These are phyloP conservation scores for Xylaria castorea DNA, from an alignment of 495 filamentous ascomycete species.

Conservation along the genomic window DNA sequence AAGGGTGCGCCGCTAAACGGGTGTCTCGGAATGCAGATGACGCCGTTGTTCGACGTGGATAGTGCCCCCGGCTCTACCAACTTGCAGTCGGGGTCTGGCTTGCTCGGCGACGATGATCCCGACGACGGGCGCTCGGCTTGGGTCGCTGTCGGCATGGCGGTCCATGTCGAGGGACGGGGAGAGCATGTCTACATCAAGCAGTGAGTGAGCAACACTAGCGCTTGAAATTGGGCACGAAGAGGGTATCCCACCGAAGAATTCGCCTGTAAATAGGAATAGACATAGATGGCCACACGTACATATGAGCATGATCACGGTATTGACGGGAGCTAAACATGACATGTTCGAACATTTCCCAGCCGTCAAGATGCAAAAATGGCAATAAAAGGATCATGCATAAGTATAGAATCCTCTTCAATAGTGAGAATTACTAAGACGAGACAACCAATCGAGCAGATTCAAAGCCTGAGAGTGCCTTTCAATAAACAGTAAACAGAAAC, in stretches of 20 bases:
- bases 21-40: constrained; percentile 85
- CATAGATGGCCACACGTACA: constrained; percentile 6
- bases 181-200: constrained; percentile 50
- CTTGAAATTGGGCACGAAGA: background rate
- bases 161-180: constrained; percentile 49
- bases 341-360: background rate
- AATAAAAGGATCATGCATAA: background rate
- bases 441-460: background rate
- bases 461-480: background rate
- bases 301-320: background rate
- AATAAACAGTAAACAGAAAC: constrained; percentile 25
- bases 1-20: constrained; percentile 70
- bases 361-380: background rate
- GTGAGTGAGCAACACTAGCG: background rate
- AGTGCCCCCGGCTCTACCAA: background rate
- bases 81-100: background rate
- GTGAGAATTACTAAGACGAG: background rate
- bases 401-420: background rate
- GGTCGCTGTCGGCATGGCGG: constrained; percentile 53
- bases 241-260: background rate
- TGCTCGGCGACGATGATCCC: constrained; percentile 24
- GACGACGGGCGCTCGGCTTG: constrained; percentile 45
- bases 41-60: constrained; percentile 60
- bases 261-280: background rate
- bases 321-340: background rate